Percentiles rank a stretch among this genome's conserved stretches.
Conservation (phyloP, 768 basidiomycete genomes). For the Kondoa subrosea region DNA sequence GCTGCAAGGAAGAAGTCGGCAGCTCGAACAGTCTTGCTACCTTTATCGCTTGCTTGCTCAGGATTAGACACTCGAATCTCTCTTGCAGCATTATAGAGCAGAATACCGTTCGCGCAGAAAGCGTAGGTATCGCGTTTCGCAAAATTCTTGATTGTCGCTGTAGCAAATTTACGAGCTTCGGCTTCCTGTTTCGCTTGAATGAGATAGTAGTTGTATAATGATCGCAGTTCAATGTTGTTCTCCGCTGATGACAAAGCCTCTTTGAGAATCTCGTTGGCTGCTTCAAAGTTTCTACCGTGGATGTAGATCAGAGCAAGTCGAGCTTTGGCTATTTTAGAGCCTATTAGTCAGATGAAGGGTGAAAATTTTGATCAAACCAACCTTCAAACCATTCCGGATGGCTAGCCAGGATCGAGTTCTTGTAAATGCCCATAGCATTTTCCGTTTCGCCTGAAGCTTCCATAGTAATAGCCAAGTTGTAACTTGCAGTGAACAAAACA, state of each 20-base stretch:
- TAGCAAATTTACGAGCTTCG: conserved; percentile 81
- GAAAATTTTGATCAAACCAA: conserved; percentile 34
- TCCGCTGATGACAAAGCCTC: conserved; percentile 66
- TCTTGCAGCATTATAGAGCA: conserved; percentile 67
- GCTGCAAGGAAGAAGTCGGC: conserved; percentile 91
- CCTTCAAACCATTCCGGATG: conserved; percentile 96
- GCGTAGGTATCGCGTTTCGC: conserved; percentile 81
- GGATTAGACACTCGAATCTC: conserved; percentile 54
- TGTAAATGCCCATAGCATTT: conserved; percentile 68
- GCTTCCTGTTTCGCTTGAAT: conserved; percentile 49
- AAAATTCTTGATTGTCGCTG: conserved; percentile 63
- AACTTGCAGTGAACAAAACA: conserved; percentile 65
- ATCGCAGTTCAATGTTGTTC: conserved; percentile 67
- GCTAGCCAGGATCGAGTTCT: conserved; percentile 54
- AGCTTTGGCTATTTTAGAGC: conserved; percentile 54
- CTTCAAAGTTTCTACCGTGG: conserved; percentile 51
- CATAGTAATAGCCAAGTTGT: conserved; percentile 80
- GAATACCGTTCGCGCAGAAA: conserved; percentile 72
- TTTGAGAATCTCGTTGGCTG: conserved; percentile 76
- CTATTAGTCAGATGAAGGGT: neutral
- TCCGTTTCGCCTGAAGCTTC: conserved; percentile 62
- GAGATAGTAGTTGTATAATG: conserved; percentile 84
- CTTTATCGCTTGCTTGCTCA: conserved; percentile 49
- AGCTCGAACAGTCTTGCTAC: conserved; percentile 56
- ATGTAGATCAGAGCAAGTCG: conserved; percentile 69